Evolutionary conservation across 2,329 filamentous ascomycete species (phyloP).

Genomic region (Penicillium sp.): DNA sequence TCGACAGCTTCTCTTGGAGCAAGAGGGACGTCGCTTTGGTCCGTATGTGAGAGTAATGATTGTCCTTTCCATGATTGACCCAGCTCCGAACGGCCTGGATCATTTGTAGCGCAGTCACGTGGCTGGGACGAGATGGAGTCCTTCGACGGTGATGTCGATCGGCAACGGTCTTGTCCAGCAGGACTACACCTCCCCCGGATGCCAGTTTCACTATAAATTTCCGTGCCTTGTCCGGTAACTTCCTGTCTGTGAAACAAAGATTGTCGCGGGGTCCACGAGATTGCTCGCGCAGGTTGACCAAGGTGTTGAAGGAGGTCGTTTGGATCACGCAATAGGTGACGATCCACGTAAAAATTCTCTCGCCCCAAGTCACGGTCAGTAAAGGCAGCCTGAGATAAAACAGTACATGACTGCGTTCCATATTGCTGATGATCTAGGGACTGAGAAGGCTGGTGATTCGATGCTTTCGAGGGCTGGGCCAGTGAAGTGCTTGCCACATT

Average conservation of each 20-base stretch:
- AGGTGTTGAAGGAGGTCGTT: conserved; percentile 10
- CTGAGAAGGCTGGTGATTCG: not conserved
- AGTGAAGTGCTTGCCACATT: not conserved
- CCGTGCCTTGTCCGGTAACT: too few species aligned
- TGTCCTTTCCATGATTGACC: not conserved
- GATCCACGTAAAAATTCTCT: not conserved
- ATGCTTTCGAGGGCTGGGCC: conserved; percentile 3
- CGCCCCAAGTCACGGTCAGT: not conserved
- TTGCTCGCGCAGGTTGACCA: not conserved
- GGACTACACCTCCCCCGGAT: too few species aligned
- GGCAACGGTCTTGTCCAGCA: not conserved
- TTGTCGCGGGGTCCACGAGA: not conserved
- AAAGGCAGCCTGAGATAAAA: conserved; percentile 11
- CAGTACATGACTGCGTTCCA: conserved; percentile 4
- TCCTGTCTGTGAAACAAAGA: not conserved
- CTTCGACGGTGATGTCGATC: not conserved
- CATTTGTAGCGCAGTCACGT: not conserved
- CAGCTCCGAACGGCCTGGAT: not conserved
- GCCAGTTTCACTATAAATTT: too few species aligned
- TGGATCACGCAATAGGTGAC: not conserved
- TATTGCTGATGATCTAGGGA: conserved; percentile 8
- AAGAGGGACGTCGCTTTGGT: not conserved
- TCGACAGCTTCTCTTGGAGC: not conserved
- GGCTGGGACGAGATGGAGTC: conserved; percentile 3
- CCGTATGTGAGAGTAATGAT: not conserved